Base-by-base conservation (phyloP, 805 yeast species). In the Candida tammaniensis region DNA sequence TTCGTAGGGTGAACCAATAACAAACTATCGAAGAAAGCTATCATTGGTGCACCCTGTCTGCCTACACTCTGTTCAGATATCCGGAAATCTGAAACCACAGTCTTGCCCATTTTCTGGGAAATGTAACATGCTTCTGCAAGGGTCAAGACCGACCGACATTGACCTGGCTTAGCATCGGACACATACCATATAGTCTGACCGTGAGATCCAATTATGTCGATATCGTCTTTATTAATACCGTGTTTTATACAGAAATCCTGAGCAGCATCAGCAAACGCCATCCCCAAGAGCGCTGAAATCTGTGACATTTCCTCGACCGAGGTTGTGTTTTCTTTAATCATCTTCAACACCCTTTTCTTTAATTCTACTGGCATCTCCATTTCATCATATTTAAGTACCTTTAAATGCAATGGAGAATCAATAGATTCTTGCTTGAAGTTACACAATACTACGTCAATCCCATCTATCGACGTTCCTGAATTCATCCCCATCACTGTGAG, bases 121-220 rank as follows among this genome's bases (percentile, higher is more conserved):
- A 52, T 49, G 21, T 31, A 35, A 9, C 49, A 32, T 10, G 48
- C 44, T 27, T 52, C 57, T 6, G 52, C 55, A 35, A 51, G 33
- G 7, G 47, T 43, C 38, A 52, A 36, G 4, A 41, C 48, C 9
- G 55, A 48, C 15, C 35, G 36, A 4, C 36, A 28, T 33, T 47
- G 44, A 4, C 33, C 33, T 7, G 17, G 20, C 26, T 30, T 30
- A 6, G 39, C 41, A 7, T 39, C 43, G 15, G 52, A 33, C 6
- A 45, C 34, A 31, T 46, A 42, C 55, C 55, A 52, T 13, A 52
- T 40, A 10, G 57, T 50, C 33, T 52, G 57, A n/a, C 55, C 57
- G 31, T 52, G 55, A 9, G 51, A 44, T 3, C 50, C 52, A 12
- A 52, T 40, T 5, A 51, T 26, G 34, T 52, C 57, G 18, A 52